A percentile compares a stretch with the other conserved stretches of the same genome.
Conservation (phyloP, 1,284 basidiomycete species). For the Austroboletus novae-zelandiae region DNA sequence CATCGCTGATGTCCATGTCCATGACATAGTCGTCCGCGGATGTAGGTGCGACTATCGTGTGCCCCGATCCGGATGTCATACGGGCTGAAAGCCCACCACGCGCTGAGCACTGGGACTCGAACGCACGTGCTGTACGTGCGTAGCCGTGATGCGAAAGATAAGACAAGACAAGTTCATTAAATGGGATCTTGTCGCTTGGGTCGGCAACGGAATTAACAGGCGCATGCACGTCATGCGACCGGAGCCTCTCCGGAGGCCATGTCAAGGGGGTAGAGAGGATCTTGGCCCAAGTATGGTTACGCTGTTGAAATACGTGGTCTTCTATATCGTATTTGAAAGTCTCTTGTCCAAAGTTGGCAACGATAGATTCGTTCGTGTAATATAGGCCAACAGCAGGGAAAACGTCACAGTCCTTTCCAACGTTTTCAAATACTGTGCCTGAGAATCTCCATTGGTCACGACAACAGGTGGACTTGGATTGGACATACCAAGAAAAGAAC, state of each 20-base stretch:
- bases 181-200: constrained; percentile 35
- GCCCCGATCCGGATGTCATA: constrained; percentile 1
- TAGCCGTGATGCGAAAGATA: constrained; percentile 84
- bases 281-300: constrained; percentile 59
- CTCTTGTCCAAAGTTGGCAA: constrained; percentile 84
- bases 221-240: constrained; percentile 5
- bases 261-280: constrained; percentile 56
- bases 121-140: constrained; percentile 61
- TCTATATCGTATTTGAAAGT: constrained; percentile 89
- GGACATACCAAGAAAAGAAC: constrained; percentile 65
- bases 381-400: constrained; percentile 88
- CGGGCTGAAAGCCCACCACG: constrained; percentile 23
- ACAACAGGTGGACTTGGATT: constrained; percentile 4
- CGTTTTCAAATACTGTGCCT: constrained; percentile 72
- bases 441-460: constrained; percentile 8
- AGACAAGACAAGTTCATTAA: constrained; percentile 72
- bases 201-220: constrained; percentile 10
- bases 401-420: constrained; percentile 62
- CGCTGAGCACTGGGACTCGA: constrained; percentile 48
- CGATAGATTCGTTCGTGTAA: constrained; percentile 67
- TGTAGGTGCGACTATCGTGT: constrained; percentile 7
- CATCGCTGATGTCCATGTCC: constrained; percentile 37
- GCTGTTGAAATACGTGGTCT: constrained; percentile 67
- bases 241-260: constrained; percentile 22
- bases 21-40: constrained; percentile 45